These are phyloP conservation scores for Mimosa pudica DNA, from an alignment of 306 rosid genomes.

Conservation along the genomic window DNA sequence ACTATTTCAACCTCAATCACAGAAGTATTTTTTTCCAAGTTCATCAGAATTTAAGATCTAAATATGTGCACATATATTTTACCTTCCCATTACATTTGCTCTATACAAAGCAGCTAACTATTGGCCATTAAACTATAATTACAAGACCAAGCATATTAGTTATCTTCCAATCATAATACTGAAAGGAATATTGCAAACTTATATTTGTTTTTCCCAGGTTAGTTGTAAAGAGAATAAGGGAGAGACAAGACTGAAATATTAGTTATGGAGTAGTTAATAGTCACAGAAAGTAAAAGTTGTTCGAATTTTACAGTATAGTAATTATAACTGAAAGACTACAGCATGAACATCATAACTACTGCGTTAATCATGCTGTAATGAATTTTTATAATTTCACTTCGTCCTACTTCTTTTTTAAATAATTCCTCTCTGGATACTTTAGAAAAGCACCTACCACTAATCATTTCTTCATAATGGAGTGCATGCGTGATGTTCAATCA, in stretches of 20 bases:
- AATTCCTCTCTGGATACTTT: no score
- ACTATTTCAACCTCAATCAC: constrained; percentile 14
- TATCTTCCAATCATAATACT: constrained; percentile 17
- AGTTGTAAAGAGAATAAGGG: neutral
- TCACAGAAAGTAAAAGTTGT: neutral
- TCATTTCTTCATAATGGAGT: no score
- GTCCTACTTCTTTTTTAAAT: no score
- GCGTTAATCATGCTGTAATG: neutral
- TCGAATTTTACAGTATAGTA: neutral
- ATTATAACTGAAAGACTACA: neutral
- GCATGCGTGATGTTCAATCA: constrained; percentile 29
- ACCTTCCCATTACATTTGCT: neutral
- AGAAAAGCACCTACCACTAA: no score
- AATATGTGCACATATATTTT: neutral
- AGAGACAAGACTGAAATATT: neutral
- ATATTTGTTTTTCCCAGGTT: constrained; percentile 22
- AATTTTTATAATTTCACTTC: no score
- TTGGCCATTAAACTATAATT: constrained; percentile 18
- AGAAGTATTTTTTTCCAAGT: constrained; percentile 13
- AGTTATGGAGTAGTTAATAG: neutral
- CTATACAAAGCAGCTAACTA: constrained; percentile 18
- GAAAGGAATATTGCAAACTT: constrained; percentile 16
- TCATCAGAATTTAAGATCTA: neutral
- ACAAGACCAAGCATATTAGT: neutral
- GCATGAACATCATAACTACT: neutral